These are phyloP conservation scores for Botrytis fabae DNA, from an alignment of 2,329 filamentous ascomycete species.

Conservation along the genomic window DNA sequence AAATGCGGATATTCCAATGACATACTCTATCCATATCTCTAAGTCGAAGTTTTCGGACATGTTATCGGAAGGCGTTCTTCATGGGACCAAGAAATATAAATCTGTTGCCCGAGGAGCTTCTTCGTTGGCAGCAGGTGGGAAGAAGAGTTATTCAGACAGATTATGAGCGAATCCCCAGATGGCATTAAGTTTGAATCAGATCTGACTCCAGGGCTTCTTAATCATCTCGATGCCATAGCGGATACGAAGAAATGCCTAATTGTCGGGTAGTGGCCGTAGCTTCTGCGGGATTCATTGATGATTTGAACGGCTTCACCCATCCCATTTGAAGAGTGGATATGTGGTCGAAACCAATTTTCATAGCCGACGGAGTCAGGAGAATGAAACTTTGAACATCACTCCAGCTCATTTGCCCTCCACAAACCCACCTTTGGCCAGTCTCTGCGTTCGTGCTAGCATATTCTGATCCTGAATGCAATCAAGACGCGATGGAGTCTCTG, in stretches of 20 bases:
- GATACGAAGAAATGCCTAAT: conserved; percentile 14
- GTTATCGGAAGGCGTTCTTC: neutral
- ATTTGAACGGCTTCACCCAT: neutral
- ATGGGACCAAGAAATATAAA: too few relatives aligned
- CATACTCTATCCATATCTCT: conserved; percentile 6
- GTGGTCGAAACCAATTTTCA: neutral
- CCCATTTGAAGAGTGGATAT: neutral
- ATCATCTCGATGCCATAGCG: neutral
- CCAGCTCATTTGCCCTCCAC: neutral
- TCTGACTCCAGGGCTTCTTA: neutral
- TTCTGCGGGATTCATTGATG: neutral
- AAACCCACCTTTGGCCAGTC: neutral
- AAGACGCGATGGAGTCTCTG: neutral
- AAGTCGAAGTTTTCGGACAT: neutral
- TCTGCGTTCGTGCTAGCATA: neutral
- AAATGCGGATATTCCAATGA: neutral
- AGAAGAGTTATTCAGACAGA: neutral
- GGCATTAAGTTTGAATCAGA: neutral
- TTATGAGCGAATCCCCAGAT: neutral
- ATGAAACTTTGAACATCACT: neutral
- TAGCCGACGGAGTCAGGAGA: neutral
- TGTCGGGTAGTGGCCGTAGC: neutral
- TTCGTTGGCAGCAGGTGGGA: neutral
- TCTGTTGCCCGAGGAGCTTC: neutral
- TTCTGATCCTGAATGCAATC: too few relatives aligned